Base-by-base conservation (phyloP, 73 alveolate genomes). In the Blepharisma stoltei region DNA sequence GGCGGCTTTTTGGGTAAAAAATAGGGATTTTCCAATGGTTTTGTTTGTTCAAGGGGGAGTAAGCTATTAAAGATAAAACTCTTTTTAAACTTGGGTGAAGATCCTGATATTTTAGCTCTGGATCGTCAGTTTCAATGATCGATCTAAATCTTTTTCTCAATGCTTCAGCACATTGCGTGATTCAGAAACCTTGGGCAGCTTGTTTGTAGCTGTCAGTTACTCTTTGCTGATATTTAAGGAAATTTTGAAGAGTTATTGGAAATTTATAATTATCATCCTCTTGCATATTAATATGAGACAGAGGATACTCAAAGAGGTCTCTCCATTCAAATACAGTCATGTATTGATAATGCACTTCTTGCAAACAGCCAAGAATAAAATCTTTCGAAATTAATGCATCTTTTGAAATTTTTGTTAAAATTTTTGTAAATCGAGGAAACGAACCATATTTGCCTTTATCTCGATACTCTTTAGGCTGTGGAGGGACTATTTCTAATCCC, bases 401-500 rank as follows among this genome's bases (percentile, higher is more conserved):
- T 60, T 60, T 60, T 60, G 14, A 38, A 9, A 60, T n/a, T 18
- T 38, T 14, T 9, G 49, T 1, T n/a, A 25, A 8, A 9, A 38
- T 14, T n/a, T 25, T n/a, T 1, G 23, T 0, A 25, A 14, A 60
- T 1, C 48, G 14, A 20, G 18, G n/a, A 14, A 9, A 9, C 14
- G 14, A 14, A 14, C 18, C 45, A 25, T 60, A 60, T 8, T 14
- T 14, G 46, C 45, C 23, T 60, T 60, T 14, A 38, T 11, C 11
- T 60, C 23, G 14, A 9, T 14, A 14, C 23, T 60, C 49, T 14
- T 14, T 14, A 8, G 37, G 37, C 23, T n/a, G 23, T 1, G 73
- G 73, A 25, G 73, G 73, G 23, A 14, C 73, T 2, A 60, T 60
- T 20, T 60, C 73, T 20, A 60, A 60, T 18, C 73, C 73, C 5